Conservation (phyloP, 441 rosid species). For the Cnidoscolus chayamansa region DNA sequence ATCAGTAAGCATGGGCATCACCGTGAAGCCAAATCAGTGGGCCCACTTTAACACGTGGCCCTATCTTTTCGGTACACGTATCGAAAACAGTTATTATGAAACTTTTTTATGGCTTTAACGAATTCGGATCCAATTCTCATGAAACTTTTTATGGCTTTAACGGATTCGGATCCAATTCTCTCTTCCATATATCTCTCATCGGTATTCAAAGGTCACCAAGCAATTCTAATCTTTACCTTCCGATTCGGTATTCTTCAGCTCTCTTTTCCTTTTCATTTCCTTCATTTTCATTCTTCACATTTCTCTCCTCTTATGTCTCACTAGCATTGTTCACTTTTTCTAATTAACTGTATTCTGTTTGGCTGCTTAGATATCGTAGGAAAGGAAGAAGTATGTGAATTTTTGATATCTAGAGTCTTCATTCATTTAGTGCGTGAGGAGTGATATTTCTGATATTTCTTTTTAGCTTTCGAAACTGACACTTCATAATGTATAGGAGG, state of each 20-base stretch:
- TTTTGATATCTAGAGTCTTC: background rate
- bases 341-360: background rate
- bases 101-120: slow-evolving; percentile 35
- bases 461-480: background rate
- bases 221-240: background rate
- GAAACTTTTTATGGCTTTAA: slow-evolving; percentile 28
- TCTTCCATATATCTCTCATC: background rate
- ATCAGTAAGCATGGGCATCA: no score
- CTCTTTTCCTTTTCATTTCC: no score
- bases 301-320: background rate
- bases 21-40: no score
- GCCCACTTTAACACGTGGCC: no score
- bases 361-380: slow-evolving; percentile 1
- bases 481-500: background rate
- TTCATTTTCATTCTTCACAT: background rate
- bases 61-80: no score
- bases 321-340: no score
- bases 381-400: background rate
- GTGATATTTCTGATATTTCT: background rate
- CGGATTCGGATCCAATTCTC: slow-evolving; percentile 46
- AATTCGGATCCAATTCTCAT: slow-evolving; percentile 42
- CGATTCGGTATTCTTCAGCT: background rate
- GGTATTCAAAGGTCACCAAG: background rate
- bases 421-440: background rate
- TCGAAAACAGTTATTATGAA: no score